Conservation (phyloP, 2,329 filamentous ascomycete genomes). For the Neopestalotiopsis sp. region DNA sequence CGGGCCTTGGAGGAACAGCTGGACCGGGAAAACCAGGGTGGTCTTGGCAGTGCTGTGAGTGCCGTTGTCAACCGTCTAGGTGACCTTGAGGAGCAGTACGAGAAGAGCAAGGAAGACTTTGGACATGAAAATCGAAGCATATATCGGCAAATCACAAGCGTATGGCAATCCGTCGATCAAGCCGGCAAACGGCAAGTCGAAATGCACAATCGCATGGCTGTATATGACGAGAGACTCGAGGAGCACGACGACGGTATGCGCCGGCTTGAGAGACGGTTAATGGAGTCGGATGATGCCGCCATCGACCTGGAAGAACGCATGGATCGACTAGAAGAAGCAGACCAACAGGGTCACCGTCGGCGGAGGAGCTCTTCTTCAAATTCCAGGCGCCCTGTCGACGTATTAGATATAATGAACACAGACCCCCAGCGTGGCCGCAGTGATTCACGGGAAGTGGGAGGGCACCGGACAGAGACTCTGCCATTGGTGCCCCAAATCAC, state of each 20-base stretch:
- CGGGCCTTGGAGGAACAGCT: conserved; percentile 50
- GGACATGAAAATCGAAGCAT: conserved; percentile 57
- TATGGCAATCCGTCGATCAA: conserved; percentile 57
- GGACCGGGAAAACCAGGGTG: conserved; percentile 40
- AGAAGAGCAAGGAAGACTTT: conserved; percentile 57
- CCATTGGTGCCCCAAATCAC: background rate
- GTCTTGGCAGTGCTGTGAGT: conserved; percentile 37
- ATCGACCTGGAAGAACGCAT: conserved; percentile 60
- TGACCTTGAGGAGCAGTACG: conserved; percentile 58
- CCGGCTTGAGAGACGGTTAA: conserved; percentile 51
- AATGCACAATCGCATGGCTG: conserved; percentile 42
- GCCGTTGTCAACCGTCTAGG: conserved; percentile 49
- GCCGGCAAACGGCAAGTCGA: conserved; percentile 44
- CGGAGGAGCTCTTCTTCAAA: conserved; percentile 32
- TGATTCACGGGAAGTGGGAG: background rate
- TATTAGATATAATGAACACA: background rate
- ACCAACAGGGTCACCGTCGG: conserved; percentile 33
- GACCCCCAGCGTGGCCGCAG: background rate
- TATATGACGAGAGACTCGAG: conserved; percentile 46
- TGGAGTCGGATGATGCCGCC: conserved; percentile 55
- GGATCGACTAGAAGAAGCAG: conserved; percentile 50
- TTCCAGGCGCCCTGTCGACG: conserved; percentile 30
- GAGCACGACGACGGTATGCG: conserved; percentile 47
- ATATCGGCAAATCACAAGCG: conserved; percentile 58
- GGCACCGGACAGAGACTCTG: background rate